A percentile compares a stretch with the other conserved stretches of the same genome.
These are phyloP conservation scores for Ophiostoma populinum DNA, from an alignment of 2,329 filamentous ascomycete species.

Conservation along the genomic window DNA sequence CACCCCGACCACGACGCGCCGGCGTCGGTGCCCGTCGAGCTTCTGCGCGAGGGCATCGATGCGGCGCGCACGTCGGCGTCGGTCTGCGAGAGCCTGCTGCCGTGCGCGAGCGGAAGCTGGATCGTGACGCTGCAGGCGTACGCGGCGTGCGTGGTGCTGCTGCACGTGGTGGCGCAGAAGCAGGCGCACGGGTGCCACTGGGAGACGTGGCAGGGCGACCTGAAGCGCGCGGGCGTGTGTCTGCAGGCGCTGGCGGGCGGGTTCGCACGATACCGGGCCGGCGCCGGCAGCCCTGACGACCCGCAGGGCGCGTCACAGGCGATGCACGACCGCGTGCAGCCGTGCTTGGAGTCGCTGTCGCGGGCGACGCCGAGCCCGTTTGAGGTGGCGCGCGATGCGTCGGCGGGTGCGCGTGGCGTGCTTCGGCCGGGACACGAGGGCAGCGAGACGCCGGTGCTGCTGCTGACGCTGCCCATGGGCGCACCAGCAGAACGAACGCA, in stretches of 20 bases:
- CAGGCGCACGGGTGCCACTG: slow-evolving; percentile 14
- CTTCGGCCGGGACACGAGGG: not conserved
- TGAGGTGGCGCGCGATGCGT: not conserved
- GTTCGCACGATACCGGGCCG: slow-evolving; percentile 4
- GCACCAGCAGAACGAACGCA: not conserved
- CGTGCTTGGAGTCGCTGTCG: slow-evolving; percentile 4
- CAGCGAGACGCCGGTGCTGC: slow-evolving; percentile 3
- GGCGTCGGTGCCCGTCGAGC: slow-evolving; percentile 1
- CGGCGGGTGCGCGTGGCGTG: not conserved
- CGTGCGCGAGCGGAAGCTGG: slow-evolving; percentile 14
- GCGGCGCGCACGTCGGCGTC: slow-evolving; percentile 15
- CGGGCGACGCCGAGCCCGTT: not conserved
- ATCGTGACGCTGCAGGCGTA: slow-evolving; percentile 18
- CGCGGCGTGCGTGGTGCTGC: slow-evolving; percentile 15
- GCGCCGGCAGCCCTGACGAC: not conserved
- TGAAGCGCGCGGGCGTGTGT: slow-evolving; percentile 14
- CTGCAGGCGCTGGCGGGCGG: slow-evolving; percentile 10
- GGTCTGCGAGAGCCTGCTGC: slow-evolving; percentile 13
- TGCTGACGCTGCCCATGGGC: slow-evolving; percentile 7
- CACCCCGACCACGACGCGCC: slow-evolving; percentile 1
- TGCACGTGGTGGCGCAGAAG: slow-evolving; percentile 17
- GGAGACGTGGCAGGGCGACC: slow-evolving; percentile 14
- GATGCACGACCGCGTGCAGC: slow-evolving; percentile 8
- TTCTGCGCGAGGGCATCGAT: slow-evolving; percentile 12
- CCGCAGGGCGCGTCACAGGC: not conserved